Evolutionary conservation across 202 grass and related monocot genomes (phyloP), one percentile per base, ranked within the genome.

Genomic region (Saccharum hybrid): DNA sequence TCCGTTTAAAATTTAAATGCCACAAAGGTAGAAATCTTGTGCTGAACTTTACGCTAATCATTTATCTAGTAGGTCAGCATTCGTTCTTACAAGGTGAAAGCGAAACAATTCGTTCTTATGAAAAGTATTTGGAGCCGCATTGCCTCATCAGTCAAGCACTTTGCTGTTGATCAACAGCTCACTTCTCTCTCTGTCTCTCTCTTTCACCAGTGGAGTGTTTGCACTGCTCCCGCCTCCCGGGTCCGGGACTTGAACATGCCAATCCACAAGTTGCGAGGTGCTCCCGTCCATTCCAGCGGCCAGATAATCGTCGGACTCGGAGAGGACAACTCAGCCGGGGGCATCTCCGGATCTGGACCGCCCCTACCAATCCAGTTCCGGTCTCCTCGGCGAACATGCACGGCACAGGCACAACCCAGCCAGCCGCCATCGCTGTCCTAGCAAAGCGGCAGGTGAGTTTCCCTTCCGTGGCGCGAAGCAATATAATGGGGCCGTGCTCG

Each of bases 261-360:
- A 75, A 86, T 56, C 41, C 31, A 89, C 83, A 77, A 83, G 79
- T 83, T 83, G 75, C 18, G 7, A n/a, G 52, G 59, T 83, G 83
- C 74, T 76, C 13, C 51, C 16, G 7, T 56, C 18, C 51, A 19
- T 2, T 69, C 14, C 21, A 82, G 22, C 78, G 79, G 33, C 71
- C 64, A 80, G 26, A 26, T 26, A 26, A 83, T 34, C 70, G 75
- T 34, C 54, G 54, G 31, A 33, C 31, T 33, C 31, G 31, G 19
- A 21, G 81, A 84, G 43, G 81, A 84, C 82, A 86, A 76, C 68
- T 83, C 86, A 85, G 70, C 66, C 16, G 34, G 65, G 51, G 36
- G 48, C 70, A 85, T 82, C 76, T 77, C 26, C 77, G 74, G 86
- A 82, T 86, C 86, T 74, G 78, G 72, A 79, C 72, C 65, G 57